A percentile compares a stretch with the other conserved stretches of the same genome.
These are phyloP conservation scores for Kandelia obovata DNA, from an alignment of 345 rosid species.

Conservation along the genomic window DNA sequence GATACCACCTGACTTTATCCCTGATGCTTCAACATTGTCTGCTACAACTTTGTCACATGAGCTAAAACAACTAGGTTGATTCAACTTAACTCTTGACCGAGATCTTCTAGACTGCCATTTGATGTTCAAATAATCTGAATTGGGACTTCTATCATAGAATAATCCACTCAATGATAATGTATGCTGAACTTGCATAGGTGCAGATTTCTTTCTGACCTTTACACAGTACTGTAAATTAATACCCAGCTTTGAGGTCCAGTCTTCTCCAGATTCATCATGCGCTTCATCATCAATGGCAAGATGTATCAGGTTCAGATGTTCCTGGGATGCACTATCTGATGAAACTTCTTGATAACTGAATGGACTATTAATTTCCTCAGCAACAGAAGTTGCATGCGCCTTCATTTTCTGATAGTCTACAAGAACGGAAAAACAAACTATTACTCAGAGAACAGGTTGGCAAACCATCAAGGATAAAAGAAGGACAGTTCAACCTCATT, in stretches of 20 bases:
- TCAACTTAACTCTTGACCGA: constrained; percentile 60
- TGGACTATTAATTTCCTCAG: constrained; percentile 62
- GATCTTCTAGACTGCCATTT: constrained; percentile 74
- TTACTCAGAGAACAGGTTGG: neutral
- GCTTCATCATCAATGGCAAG: constrained; percentile 75
- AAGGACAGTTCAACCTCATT: constrained; percentile 5
- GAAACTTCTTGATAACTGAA: constrained; percentile 63
- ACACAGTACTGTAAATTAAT: constrained; percentile 75
- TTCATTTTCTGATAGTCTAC: constrained; percentile 89
- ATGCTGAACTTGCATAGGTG: constrained; percentile 65
- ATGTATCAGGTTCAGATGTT: constrained; percentile 77
- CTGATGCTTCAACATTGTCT: constrained; percentile 24
- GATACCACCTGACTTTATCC: constrained; percentile 26
- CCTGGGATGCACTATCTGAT: constrained; percentile 55
- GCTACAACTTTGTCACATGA: constrained; percentile 36
- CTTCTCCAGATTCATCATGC: constrained; percentile 49
- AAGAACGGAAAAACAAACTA: constrained; percentile 1
- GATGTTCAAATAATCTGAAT: constrained; percentile 41
- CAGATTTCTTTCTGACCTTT: constrained; percentile 68
- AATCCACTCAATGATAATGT: constrained; percentile 72
- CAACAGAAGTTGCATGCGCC: constrained; percentile 72
- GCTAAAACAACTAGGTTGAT: constrained; percentile 28
- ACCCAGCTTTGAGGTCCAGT: constrained; percentile 89
- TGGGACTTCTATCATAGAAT: constrained; percentile 44
- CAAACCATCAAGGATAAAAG: neutral